Base-by-base conservation (phyloP, 2,329 filamentous ascomycete species). In the Botryotinia calthae region DNA sequence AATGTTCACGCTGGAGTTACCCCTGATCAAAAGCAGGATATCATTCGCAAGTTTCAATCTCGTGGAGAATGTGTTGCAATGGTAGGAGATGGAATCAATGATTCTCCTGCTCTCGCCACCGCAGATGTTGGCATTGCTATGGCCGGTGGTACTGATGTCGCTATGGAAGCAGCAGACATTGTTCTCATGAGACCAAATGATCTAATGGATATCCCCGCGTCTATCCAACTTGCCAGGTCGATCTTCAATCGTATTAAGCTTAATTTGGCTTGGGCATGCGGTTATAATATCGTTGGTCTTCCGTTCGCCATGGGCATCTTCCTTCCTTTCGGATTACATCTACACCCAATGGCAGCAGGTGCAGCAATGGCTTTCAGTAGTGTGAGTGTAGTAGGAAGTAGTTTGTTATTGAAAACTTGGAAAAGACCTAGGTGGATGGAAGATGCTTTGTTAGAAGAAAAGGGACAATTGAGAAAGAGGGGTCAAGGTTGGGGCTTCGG, bases 81-180 rank as follows among this genome's bases (percentile, higher is more conserved):
- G 96, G 95, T 98, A 22, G 95, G 96, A 70, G 96, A 99, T 82
- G 96, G 96, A 59, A 98, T 99, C 87, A 99, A 99, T 82, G 96
- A 99, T 84, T 97, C 94, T 0, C 96, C 96, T 0, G 96, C 96
- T 0, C 89, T 99, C 18, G 96, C 94, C 0, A 97, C 94, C 0
- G 95, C 96, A 18, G 91, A 97, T 77, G 90, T 98, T 42, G 96
- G 96, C 76, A 97, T 99, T 77, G 95, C 95, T 73, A 93, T 99
- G 82, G 88, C 93, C 8, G 94, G 91, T 12, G 96, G 96, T 72
- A 98, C 96, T 0, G 96, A 98, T 81, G 95, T 99, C 1, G 96
- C 96, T 67, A 97, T 99, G 90, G 96, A 98, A 84, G 96, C 96
- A 1, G 96, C 96, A 0, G 94, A 97, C 79, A 90, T 99, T 28